Evolutionary conservation across 352 stramenopile genomes (phyloP).

Genomic region (Aphanomyces euteiches): DNA sequence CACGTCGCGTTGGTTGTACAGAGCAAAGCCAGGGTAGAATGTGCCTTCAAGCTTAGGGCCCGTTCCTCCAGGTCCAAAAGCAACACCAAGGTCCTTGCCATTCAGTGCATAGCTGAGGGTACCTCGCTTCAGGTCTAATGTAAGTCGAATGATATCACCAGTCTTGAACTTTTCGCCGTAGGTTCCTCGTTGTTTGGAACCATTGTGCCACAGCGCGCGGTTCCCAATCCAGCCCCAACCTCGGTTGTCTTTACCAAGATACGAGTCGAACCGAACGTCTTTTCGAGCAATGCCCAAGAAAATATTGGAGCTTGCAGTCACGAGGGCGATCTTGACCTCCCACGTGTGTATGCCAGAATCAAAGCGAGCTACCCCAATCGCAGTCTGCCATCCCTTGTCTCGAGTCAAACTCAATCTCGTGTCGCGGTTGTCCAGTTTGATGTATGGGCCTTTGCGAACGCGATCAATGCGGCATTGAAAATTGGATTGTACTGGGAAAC

Average conservation of each 20-base stretch:
- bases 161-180: slow-evolving; percentile 91
- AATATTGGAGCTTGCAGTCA: slow-evolving; percentile 87
- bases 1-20: slow-evolving; percentile 86
- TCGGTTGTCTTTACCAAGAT: slow-evolving; percentile 88
- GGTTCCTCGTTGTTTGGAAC: slow-evolving; percentile 84
- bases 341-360: slow-evolving; percentile 83
- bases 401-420: slow-evolving; percentile 75
- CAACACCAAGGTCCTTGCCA: slow-evolving; percentile 83
- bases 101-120: slow-evolving; percentile 87
- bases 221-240: slow-evolving; percentile 90
- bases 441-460: slow-evolving; percentile 76
- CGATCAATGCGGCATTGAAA: slow-evolving; percentile 86
- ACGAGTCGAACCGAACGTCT: slow-evolving; percentile 83
- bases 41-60: slow-evolving; percentile 81
- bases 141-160: slow-evolving; percentile 76
- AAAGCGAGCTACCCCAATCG: slow-evolving; percentile 82
- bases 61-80: slow-evolving; percentile 81
- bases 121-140: slow-evolving; percentile 73
- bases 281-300: slow-evolving; percentile 83
- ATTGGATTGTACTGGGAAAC: slow-evolving; percentile 84
- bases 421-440: slow-evolving; percentile 86
- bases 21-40: slow-evolving; percentile 80
- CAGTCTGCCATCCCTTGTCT: slow-evolving; percentile 87
- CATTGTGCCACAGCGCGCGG: slow-evolving; percentile 86
- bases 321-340: slow-evolving; percentile 83